Evolutionary conservation across 2,329 filamentous ascomycete genomes (phyloP), one percentile per base, ranked within the genome.

Genomic region (Calonectria ilicicola): DNA sequence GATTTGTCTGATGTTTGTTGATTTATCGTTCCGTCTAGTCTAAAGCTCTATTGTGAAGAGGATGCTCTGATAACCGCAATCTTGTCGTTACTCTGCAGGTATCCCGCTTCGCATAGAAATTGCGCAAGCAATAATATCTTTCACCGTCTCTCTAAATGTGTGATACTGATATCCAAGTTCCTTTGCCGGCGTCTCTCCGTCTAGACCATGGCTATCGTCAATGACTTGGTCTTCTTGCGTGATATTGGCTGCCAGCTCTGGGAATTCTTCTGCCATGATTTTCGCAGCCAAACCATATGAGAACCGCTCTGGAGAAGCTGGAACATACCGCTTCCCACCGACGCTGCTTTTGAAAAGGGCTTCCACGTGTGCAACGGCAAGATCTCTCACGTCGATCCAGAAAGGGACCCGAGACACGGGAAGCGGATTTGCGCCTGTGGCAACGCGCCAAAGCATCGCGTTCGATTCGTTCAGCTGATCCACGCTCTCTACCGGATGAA

Each of bases 301-400:
- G 67, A 89, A 89, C 6, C 81, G 80, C 73, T 89, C 85, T 0
- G 85, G 82, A 0, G 85, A 82, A 0, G 83, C 82, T 19, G 84
- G 81, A 1, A 83, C 80, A 70, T 83, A 89, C 51, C 87, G 77
- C 73, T 85, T 85, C 0, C 83, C 83, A 0, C 82, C 83, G 1
- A 79, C 84, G 3, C 83, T 82, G 0, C 79, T 79, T 3, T 75
- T 77, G 15, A 87, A 40, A 2, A 87, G 75, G 1, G 87, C 86
- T 51, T 84, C 82, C 1, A 86, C 83, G 74, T 88, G 87, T 0
- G 85, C 86, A 15, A 77, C 72, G 0, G 87, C 86, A 2, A 89
- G 76, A 73, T 88, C 86, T 6, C 87, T 78, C 0, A 86, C 87
- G 71, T 89, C 87, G 23, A 88, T 83, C 84, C 84, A 89, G 56